These are phyloP conservation scores for Neocucurbitaria cava DNA, from an alignment of 2,329 filamentous ascomycete genomes.

Conservation along the genomic window DNA sequence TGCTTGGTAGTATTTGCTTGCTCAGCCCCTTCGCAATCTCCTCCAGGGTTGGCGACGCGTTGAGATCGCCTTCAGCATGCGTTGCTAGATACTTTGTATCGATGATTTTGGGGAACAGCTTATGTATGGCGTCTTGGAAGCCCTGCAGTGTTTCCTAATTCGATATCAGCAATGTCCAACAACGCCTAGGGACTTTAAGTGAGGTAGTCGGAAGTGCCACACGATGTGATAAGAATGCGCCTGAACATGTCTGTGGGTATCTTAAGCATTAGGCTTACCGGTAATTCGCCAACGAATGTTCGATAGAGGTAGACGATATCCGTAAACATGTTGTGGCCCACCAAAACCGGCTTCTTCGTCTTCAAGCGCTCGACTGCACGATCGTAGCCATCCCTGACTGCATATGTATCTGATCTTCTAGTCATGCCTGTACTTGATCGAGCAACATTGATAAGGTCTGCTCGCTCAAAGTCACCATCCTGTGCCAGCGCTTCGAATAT, in stretches of 20 bases:
- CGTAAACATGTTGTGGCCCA: slow-evolving; percentile 71
- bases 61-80: slow-evolving; percentile 61
- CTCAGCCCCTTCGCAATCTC: slow-evolving; percentile 56
- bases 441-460: slow-evolving; percentile 48
- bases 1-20: slow-evolving; percentile 50
- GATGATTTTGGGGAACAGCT: slow-evolving; percentile 63
- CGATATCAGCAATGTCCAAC: background rate
- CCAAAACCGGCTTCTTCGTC: slow-evolving; percentile 58
- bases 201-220: background rate
- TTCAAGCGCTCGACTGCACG: slow-evolving; percentile 53
- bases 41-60: slow-evolving; percentile 57
- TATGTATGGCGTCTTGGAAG: slow-evolving; percentile 60
- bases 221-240: background rate
- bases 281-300: slow-evolving; percentile 67
- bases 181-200: too few species aligned
- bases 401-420: slow-evolving; percentile 44
- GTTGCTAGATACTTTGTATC: slow-evolving; percentile 71
- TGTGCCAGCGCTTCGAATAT: slow-evolving; percentile 56
- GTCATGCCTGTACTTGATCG: slow-evolving; percentile 42
- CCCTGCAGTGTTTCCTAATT: slow-evolving; percentile 54
- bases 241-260: background rate
- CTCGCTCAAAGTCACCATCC: slow-evolving; percentile 43
- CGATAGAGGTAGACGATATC: slow-evolving; percentile 70
- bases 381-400: slow-evolving; percentile 48
- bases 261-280: slow-evolving; percentile 32